These are phyloP conservation scores for Fusarium miscanthi DNA, from an alignment of 2,329 filamentous ascomycete genomes.

Conservation along the genomic window DNA sequence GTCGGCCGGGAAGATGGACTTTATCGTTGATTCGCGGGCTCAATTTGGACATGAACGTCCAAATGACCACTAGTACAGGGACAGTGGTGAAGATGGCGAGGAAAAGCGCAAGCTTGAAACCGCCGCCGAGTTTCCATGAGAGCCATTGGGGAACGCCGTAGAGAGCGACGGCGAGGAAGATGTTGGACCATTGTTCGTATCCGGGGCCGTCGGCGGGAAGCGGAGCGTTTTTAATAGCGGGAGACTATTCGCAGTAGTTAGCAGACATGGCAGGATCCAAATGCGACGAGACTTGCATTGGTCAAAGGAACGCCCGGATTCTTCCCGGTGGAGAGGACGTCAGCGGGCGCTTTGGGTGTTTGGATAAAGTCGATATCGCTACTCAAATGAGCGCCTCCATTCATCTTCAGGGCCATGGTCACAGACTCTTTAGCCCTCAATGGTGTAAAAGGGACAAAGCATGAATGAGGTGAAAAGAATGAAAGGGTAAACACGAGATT, in stretches of 20 bases:
- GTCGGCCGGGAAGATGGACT: slow-evolving; percentile 81
- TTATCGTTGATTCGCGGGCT: slow-evolving; percentile 92
- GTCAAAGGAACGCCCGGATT: slow-evolving; percentile 34
- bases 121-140: slow-evolving; percentile 82
- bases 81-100: slow-evolving; percentile 79
- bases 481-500: background rate
- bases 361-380: slow-evolving; percentile 40
- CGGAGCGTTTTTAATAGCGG: slow-evolving; percentile 89
- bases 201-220: slow-evolving; percentile 87
- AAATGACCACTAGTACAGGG: slow-evolving; percentile 83
- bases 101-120: slow-evolving; percentile 88
- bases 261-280: background rate
- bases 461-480: background rate
- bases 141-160: slow-evolving; percentile 79
- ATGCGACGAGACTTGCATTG: slow-evolving; percentile 9
- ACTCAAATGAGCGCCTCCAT: slow-evolving; percentile 36
- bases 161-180: slow-evolving; percentile 75
- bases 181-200: slow-evolving; percentile 85
- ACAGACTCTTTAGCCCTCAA: background rate
- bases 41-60: slow-evolving; percentile 80
- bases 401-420: slow-evolving; percentile 33
- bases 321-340: slow-evolving; percentile 29
- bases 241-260: slow-evolving; percentile 67
- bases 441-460: background rate
- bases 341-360: slow-evolving; percentile 31